These are phyloP conservation scores for Phlebiopsis gigantea DNA, from an alignment of 768 basidiomycete species.

Conservation along the genomic window DNA sequence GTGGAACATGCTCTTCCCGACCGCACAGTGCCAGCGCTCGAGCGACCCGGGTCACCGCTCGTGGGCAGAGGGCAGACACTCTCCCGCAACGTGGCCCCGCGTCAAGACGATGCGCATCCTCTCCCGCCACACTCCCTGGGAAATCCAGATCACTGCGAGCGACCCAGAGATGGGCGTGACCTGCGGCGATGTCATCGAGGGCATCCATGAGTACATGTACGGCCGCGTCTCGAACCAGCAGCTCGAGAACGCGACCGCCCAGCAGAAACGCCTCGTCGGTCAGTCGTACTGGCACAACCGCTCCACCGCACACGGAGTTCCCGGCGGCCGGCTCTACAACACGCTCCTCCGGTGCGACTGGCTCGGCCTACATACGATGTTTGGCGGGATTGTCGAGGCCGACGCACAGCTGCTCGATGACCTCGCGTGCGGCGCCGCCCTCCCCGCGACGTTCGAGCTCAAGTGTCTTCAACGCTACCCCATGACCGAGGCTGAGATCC, in stretches of 20 bases:
- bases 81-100: constrained; percentile 64
- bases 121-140: constrained; percentile 51
- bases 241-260: constrained; percentile 35
- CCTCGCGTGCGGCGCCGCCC: constrained; percentile 32
- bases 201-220: constrained; percentile 45
- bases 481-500: constrained; percentile 44
- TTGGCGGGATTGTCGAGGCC: constrained; percentile 52
- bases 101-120: constrained; percentile 47
- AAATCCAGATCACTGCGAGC: constrained; percentile 41
- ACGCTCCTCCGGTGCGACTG: constrained; percentile 67
- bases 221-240: constrained; percentile 47
- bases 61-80: constrained; percentile 60
- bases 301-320: constrained; percentile 55
- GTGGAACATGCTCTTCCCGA: constrained; percentile 72
- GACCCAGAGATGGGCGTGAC: constrained; percentile 50
- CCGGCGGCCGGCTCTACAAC: constrained; percentile 61
- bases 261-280: constrained; percentile 38
- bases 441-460: constrained; percentile 59
- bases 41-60: constrained; percentile 54
- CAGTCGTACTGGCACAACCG: constrained; percentile 62
- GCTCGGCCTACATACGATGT: constrained; percentile 52
- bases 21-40: constrained; percentile 56
- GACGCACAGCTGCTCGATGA: constrained; percentile 35
- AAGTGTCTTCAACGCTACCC: constrained; percentile 43
- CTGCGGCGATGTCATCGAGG: constrained; percentile 61